These are phyloP conservation scores for Cucurbita argyrosperma DNA, from an alignment of 306 rosid genomes.

Conservation along the genomic window DNA sequence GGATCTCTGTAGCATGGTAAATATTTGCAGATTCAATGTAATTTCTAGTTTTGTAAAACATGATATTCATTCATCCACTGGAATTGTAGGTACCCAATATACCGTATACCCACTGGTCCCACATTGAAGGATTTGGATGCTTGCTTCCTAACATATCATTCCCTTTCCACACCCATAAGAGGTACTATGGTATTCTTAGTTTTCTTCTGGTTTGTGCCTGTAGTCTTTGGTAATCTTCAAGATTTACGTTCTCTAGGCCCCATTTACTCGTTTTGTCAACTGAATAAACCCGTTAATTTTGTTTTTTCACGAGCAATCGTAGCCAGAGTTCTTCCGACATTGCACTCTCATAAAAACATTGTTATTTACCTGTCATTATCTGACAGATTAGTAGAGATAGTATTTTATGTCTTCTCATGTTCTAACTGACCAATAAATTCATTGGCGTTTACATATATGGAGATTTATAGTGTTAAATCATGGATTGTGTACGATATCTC, in stretches of 20 bases:
- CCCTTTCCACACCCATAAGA: constrained; percentile 54
- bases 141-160: constrained; percentile 79
- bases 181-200: constrained; percentile 25
- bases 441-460: background rate
- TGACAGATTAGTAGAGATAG: no score
- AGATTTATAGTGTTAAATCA: background rate
- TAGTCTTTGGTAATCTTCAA: background rate
- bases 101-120: constrained; percentile 82
- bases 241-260: background rate
- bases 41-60: background rate
- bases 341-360: background rate
- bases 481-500: background rate
- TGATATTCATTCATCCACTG: constrained; percentile 16
- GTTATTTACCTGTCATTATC: background rate
- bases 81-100: constrained; percentile 77
- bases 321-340: background rate
- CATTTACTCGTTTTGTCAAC: background rate
- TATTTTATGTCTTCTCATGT: background rate
- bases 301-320: background rate
- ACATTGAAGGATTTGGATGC: constrained; percentile 84
- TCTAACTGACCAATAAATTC: background rate
- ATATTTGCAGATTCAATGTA: background rate
- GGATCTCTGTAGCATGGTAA: constrained; percentile 94
- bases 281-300: background rate
- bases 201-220: background rate